Evolutionary conservation across 352 stramenopile genomes (phyloP), one percentile per base, ranked within the genome.

Genomic region (Phytophthora constricta): DNA sequence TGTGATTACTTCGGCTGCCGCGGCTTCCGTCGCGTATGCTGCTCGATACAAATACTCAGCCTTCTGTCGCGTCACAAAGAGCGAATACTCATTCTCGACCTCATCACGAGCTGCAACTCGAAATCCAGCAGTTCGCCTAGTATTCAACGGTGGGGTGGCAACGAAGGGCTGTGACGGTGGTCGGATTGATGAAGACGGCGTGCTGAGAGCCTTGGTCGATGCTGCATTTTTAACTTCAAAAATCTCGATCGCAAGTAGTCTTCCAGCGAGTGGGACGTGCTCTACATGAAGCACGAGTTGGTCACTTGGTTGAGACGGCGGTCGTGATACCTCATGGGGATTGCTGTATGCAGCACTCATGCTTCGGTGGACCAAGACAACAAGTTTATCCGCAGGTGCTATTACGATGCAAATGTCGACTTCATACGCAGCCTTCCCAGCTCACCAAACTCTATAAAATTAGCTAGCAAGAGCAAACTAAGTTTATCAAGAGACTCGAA

Each of bases 71-170:
- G 74, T 74, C 19, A 90, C 61, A 23, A 84, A 89, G 1, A 92
- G 63, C 9, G 81, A 79, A 61, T 84, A 92, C 39, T 88, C 81
- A 45, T 89, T 90, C 53, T 89, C 81, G 13, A 84, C 68, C 37
- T 90, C 81, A 51, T 92, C 84, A n/a, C 71, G 71, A n/a, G 81
- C 84, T 14, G 69, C 69, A 19, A 92, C 62, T 17, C 74, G 77
- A 25, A 86, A 89, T 4, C 81, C 84, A 13, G 46, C 27, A 11
- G 62, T 34, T 33, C 50, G 42, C 8, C 49, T 26, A 48, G 56
- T 56, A 34, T 20, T 52, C 2, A 50, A 48, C 5, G 58, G 25
- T 4, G 47, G 33, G 26, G 33, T 41, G 31, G 62, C 34, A 27
- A 51, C 46, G 13, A 48, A 62, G 51, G 61, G 55, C 3, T 41